These are phyloP conservation scores for Gypsophila paniculata DNA, from an alignment of 179 eudicot species.

Conservation along the genomic window DNA sequence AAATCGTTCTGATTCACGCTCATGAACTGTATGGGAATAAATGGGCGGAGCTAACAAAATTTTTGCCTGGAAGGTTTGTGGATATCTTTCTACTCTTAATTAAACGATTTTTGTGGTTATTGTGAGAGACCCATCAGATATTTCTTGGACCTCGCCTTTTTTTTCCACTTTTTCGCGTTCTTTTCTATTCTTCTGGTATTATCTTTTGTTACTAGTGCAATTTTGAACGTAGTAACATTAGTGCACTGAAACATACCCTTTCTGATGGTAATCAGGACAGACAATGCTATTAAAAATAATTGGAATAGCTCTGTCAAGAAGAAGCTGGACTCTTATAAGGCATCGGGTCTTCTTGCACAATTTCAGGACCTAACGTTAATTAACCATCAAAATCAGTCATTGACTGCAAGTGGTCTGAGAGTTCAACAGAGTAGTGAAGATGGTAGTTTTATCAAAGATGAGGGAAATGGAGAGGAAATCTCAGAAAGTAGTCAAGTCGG, in stretches of 20 bases:
- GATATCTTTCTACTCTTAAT: background rate
- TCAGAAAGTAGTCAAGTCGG: conserved; percentile 75
- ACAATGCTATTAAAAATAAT: conserved; percentile 94
- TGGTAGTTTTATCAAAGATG: conserved; percentile 47
- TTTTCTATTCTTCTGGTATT: background rate
- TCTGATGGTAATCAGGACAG: conserved; percentile 59
- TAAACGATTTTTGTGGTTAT: background rate
- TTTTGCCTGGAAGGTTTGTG: conserved; percentile 82
- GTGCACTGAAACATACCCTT: conserved; percentile 13
- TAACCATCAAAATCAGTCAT: conserved; percentile 43
- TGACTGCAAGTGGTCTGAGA: conserved; percentile 46
- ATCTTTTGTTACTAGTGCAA: background rate
- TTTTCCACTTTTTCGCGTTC: background rate
- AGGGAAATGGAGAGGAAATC: conserved; percentile 52
- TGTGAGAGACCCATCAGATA: background rate
- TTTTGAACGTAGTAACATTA: background rate
- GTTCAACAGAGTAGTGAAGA: conserved; percentile 52
- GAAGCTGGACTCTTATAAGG: conserved; percentile 72
- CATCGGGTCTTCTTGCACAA: conserved; percentile 80
- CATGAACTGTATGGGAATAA: conserved; percentile 91
- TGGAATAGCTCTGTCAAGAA: conserved; percentile 98
- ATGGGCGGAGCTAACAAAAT: conserved; percentile 94
- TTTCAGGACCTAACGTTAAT: conserved; percentile 58
- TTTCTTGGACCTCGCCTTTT: background rate
- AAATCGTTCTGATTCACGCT: conserved; percentile 69